phyloP scores from a whole-genome alignment of 495 filamentous ascomycete genomes.

The Penicillium bovifimosum region DNA sequence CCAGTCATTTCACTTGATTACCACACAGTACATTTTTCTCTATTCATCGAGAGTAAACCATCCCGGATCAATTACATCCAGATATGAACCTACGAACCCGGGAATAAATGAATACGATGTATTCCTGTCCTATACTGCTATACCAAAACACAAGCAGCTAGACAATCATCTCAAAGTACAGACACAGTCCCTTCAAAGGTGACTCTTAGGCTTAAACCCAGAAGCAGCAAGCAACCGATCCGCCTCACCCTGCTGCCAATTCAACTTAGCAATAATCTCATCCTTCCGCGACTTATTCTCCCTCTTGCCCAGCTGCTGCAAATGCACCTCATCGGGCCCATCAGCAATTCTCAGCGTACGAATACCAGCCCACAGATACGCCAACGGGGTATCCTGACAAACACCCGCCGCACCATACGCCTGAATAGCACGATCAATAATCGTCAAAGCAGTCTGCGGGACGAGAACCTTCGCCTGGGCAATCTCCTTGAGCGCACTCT shows the following conservation, averaged over 20 bases:
- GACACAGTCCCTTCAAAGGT: too few relatives aligned
- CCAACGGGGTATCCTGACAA: constrained; percentile 85
- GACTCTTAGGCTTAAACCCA: constrained; percentile 46
- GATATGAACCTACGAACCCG: too few relatives aligned
- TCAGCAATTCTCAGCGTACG: constrained; percentile 81
- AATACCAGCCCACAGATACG: constrained; percentile 78
- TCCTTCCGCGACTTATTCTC: constrained; percentile 69
- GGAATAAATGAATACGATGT: neutral
- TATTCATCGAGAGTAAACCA: neutral
- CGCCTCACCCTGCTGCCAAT: constrained; percentile 57
- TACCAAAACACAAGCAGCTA: too few relatives aligned
- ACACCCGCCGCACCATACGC: constrained; percentile 80
- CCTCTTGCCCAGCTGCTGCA: constrained; percentile 81
- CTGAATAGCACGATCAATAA: constrained; percentile 86
- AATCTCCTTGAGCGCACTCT: constrained; percentile 76
- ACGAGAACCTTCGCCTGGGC: constrained; percentile 84
- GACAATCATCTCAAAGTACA: too few relatives aligned
- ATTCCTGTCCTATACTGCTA: too few relatives aligned
- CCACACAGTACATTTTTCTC: neutral
- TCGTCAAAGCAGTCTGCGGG: constrained; percentile 66
- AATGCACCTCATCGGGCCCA: constrained; percentile 89
- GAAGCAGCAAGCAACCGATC: constrained; percentile 60
- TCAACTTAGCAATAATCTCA: constrained; percentile 56
- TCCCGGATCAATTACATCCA: too few relatives aligned
- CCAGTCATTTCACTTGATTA: constrained; percentile 10